Percentiles rank a stretch among this genome's conserved stretches.
Conservation (phyloP, 2,329 filamentous ascomycete species). For the Hawksworthiomyces lignivorus region DNA sequence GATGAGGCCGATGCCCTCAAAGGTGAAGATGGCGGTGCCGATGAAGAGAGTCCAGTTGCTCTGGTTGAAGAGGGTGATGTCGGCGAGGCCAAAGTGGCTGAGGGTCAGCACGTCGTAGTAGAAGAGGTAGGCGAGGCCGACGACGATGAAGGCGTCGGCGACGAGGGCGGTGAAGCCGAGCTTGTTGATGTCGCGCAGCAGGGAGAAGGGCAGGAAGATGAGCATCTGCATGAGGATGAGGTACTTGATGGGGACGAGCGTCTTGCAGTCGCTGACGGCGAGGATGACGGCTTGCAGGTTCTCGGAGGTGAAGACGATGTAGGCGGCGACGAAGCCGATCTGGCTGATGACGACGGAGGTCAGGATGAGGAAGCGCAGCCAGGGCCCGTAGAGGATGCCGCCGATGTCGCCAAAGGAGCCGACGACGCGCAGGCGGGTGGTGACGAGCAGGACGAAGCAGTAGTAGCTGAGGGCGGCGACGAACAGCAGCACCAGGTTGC, state of each 20-base stretch:
- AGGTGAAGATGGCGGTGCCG: constrained; percentile 97
- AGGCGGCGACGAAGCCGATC: constrained; percentile 88
- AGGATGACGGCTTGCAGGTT: constrained; percentile 93
- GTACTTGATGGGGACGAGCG: constrained; percentile 75
- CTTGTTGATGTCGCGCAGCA: constrained; percentile 95
- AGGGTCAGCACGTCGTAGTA: constrained; percentile 91
- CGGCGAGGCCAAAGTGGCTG: constrained; percentile 64
- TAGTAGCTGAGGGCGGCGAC: constrained; percentile 90
- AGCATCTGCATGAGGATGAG: constrained; percentile 93
- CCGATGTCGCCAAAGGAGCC: constrained; percentile 99
- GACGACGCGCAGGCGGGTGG: constrained; percentile 74
- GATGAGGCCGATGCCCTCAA: constrained; percentile 94
- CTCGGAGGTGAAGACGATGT: constrained; percentile 94
- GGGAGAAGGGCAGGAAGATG: constrained; percentile 87
- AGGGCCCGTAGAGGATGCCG: constrained; percentile 80
- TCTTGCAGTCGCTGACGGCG: constrained; percentile 82
- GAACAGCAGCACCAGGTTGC: constrained; percentile 77
- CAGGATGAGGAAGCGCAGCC: constrained; percentile 83
- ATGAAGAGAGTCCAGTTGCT: constrained; percentile 96
- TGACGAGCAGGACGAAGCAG: constrained; percentile 90
- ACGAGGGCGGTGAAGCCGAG: constrained; percentile 90
- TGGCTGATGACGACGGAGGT: constrained; percentile 91
- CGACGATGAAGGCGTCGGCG: constrained; percentile 87
- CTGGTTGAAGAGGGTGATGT: constrained; percentile 85
- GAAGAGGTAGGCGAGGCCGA: constrained; percentile 88